Conservation (phyloP, 2,329 filamentous ascomycete species). For the Mycosphaerella sp. region DNA sequence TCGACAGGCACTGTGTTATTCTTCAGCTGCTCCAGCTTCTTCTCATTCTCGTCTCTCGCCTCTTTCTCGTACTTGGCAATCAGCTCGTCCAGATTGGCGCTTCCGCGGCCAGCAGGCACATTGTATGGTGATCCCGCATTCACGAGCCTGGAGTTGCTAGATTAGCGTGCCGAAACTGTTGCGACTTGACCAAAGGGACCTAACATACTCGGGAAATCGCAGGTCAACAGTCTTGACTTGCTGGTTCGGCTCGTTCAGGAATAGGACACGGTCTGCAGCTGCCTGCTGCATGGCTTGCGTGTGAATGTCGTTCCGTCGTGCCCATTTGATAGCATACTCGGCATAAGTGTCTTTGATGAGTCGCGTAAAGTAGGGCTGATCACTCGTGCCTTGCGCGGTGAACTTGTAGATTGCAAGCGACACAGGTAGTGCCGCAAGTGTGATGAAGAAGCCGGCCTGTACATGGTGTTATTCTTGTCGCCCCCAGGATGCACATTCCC, state of each 20-base stretch:
- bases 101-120: conserved; percentile 53
- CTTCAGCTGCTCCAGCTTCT: conserved; percentile 44
- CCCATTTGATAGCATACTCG: conserved; percentile 48
- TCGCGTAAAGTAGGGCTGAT: conserved; percentile 40
- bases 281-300: conserved; percentile 57
- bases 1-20: conserved; percentile 34
- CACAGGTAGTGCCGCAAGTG: conserved; percentile 42
- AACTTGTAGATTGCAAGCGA: conserved; percentile 42
- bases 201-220: conserved; percentile 58
- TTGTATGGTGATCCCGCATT: conserved; percentile 59
- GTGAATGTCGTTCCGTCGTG: conserved; percentile 54
- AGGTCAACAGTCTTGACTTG: conserved; percentile 47
- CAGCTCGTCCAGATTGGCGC: conserved; percentile 53
- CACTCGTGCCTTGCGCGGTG: conserved; percentile 37
- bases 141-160: conserved; percentile 12
- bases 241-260: conserved; percentile 43
- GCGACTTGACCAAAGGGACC: neutral
- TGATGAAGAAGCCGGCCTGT: conserved; percentile 45
- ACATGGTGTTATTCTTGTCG: conserved; percentile 1
- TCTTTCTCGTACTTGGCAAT: conserved; percentile 57
- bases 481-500: neutral
- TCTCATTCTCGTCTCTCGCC: conserved; percentile 51
- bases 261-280: conserved; percentile 56
- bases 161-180: neutral
- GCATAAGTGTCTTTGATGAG: conserved; percentile 54